phyloP scores from a whole-genome alignment of 306 rosid genomes.

The Biancaea sappan region DNA sequence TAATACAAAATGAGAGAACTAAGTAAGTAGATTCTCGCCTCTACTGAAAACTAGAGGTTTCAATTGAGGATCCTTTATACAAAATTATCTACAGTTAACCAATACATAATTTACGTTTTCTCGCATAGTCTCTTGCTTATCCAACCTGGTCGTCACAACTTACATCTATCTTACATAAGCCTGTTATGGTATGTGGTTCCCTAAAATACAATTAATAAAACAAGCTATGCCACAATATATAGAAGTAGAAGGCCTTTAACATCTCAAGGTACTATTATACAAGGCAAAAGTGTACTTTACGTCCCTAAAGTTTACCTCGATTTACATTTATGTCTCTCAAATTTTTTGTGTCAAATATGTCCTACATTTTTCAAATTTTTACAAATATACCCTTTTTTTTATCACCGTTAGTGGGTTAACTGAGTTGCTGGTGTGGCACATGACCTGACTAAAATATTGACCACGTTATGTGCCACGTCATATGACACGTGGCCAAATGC shows the following conservation, averaged over 20 bases:
- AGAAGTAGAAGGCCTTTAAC: background rate
- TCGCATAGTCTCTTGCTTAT: background rate
- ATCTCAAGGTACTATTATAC: background rate
- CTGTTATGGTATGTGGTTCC: background rate
- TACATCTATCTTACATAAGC: background rate
- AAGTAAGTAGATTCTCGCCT: constrained; percentile 2
- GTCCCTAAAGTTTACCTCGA: too few species aligned
- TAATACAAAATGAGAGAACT: background rate
- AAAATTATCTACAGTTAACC: background rate
- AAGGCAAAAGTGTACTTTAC: too few species aligned
- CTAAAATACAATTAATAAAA: constrained; percentile 1
- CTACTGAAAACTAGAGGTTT: background rate
- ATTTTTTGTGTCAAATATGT: too few species aligned
- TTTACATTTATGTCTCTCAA: too few species aligned
- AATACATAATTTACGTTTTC: constrained; percentile 9
- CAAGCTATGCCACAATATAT: background rate
- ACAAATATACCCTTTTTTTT: too few species aligned
- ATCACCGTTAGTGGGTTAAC: too few species aligned
- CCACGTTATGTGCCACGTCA: too few species aligned
- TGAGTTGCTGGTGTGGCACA: too few species aligned
- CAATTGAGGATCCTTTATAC: background rate
- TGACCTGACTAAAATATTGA: too few species aligned
- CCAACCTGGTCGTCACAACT: background rate
- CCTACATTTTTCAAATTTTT: too few species aligned
- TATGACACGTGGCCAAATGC: too few species aligned